Evolutionary conservation across 2,329 filamentous ascomycete genomes (phyloP).

Genomic region (Pseudogymnoascus sp.): DNA sequence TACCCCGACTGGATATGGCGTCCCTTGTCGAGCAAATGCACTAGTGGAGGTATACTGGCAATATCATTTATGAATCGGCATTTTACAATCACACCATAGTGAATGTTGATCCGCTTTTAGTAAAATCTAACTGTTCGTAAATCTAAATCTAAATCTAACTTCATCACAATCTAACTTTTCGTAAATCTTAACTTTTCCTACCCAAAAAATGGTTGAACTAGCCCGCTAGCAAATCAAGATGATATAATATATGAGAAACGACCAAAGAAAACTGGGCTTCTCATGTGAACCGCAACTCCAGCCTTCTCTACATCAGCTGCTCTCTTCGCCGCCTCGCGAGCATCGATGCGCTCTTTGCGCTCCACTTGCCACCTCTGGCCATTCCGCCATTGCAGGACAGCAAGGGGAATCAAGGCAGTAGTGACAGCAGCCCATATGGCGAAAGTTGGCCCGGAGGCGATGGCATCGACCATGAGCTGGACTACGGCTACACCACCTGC

Average conservation of each 20-base stretch:
- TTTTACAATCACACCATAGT: no score
- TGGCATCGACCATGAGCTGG: constrained; percentile 22
- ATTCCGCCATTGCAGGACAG: background rate
- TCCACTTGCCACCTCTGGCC: background rate
- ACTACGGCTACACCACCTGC: constrained; percentile 28
- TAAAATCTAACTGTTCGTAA: no score
- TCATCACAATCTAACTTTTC: no score
- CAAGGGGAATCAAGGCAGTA: background rate
- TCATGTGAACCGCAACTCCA: background rate
- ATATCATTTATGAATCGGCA: no score
- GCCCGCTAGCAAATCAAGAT: background rate
- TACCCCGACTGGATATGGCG: no score
- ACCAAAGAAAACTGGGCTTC: background rate
- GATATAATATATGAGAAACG: background rate
- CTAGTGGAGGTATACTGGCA: no score
- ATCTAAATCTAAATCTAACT: no score
- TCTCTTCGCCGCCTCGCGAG: background rate
- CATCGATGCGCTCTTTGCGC: background rate
- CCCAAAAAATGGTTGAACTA: background rate
- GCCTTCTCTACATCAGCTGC: background rate
- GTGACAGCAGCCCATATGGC: constrained; percentile 17
- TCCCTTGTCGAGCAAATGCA: no score
- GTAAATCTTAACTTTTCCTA: background rate
- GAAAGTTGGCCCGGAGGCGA: constrained; percentile 24
- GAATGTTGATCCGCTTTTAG: no score